Conservation (phyloP, 2,329 filamentous ascomycete genomes). For the Beauveria sp. region DNA sequence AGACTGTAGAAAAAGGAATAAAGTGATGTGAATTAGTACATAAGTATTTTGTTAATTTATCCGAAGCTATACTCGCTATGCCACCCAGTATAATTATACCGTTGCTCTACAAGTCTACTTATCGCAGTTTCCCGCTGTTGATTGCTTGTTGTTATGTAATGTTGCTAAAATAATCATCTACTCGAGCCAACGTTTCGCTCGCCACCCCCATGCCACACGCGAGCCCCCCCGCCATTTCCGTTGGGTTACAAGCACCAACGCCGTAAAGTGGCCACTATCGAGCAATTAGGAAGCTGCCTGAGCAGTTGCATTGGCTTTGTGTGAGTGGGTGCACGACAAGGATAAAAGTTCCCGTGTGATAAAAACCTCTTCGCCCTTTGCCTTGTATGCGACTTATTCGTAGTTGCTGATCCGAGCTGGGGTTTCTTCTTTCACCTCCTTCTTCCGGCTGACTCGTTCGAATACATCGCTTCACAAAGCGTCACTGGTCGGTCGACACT, state of each 20-base stretch:
- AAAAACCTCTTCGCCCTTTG: not conserved
- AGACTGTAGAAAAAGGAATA: too few species aligned
- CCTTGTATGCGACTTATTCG: not conserved
- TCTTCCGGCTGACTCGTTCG: not conserved
- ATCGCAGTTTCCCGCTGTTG: not conserved
- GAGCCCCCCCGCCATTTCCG: not conserved
- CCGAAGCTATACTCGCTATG: too few species aligned
- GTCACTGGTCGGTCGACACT: not conserved
- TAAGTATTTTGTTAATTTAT: too few species aligned
- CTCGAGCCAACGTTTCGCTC: not conserved
- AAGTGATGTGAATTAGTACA: too few species aligned
- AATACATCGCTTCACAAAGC: not conserved
- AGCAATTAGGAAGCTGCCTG: conserved; percentile 3
- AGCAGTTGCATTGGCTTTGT: not conserved
- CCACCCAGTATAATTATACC: too few species aligned
- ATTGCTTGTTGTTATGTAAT: not conserved
- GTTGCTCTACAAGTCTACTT: too few species aligned
- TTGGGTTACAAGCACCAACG: not conserved
- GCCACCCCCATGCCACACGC: not conserved
- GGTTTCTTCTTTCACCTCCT: not conserved
- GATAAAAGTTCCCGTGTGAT: not conserved
- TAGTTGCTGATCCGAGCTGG: not conserved
- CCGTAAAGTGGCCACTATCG: not conserved
- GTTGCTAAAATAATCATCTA: not conserved
- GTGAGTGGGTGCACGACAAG: not conserved